Conservation (phyloP, 306 rosid genomes). For the Cyclanthera cordifolia region DNA sequence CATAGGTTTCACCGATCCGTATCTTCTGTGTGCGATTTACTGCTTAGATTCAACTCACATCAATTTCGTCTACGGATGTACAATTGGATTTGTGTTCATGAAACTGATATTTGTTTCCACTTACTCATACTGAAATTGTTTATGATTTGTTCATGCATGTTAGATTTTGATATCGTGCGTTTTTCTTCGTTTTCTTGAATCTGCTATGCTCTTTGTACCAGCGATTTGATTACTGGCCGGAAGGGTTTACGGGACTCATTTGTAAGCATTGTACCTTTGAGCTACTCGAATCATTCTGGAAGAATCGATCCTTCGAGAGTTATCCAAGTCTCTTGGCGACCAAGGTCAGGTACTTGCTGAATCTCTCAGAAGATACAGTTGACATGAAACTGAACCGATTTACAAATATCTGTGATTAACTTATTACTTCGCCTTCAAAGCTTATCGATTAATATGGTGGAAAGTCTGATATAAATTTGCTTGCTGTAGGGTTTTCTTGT, state of each 20-base stretch:
- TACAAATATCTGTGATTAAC: neutral
- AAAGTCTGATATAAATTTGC: slow-evolving; percentile 14
- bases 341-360: slow-evolving; percentile 81
- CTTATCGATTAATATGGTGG: neutral
- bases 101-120: neutral
- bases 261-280: slow-evolving; percentile 14
- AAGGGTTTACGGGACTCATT: slow-evolving; percentile 46
- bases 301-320: slow-evolving; percentile 57
- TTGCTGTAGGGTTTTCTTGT: slow-evolving; percentile 56
- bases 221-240: slow-evolving; percentile 30
- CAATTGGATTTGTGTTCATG: neutral
- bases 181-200: neutral
- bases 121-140: neutral
- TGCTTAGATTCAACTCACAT: neutral
- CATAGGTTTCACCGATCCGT: neutral
- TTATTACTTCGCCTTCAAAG: neutral
- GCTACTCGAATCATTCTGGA: slow-evolving; percentile 26
- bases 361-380: slow-evolving; percentile 2
- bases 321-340: slow-evolving; percentile 80
- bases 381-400: neutral
- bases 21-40: neutral
- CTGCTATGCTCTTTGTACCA: slow-evolving; percentile 3
- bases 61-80: neutral
- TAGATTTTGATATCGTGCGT: neutral
- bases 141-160: neutral